These are phyloP conservation scores for Byssochlamys sp. DNA, from an alignment of 2,329 filamentous ascomycete genomes.

Conservation along the genomic window DNA sequence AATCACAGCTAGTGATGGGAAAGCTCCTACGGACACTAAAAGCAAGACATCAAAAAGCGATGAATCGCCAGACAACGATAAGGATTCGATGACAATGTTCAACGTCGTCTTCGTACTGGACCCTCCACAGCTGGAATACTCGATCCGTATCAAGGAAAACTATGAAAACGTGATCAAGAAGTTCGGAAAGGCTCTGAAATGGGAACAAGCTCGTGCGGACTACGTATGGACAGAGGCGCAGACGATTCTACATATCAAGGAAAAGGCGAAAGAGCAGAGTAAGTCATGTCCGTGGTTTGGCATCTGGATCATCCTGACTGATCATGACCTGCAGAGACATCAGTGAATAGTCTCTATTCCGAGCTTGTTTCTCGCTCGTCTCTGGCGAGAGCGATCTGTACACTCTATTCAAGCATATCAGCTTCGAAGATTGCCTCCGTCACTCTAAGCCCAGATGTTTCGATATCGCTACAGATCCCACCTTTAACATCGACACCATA, in stretches of 20 bases:
- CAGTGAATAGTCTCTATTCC: constrained; percentile 30
- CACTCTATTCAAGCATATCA: constrained; percentile 71
- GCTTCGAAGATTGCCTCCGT: constrained; percentile 78
- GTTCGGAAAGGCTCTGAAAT: constrained; percentile 83
- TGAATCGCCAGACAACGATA: constrained; percentile 29
- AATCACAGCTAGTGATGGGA: constrained; percentile 13
- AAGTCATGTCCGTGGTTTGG: constrained; percentile 4
- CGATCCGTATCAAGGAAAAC: constrained; percentile 62
- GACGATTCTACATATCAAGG: constrained; percentile 68
- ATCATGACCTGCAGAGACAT: constrained; percentile 18
- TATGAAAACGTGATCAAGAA: constrained; percentile 86
- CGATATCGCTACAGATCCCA: constrained; percentile 55
- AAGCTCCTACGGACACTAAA: constrained; percentile 16
- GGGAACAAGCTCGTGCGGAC: constrained; percentile 77
- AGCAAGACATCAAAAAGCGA: constrained; percentile 12
- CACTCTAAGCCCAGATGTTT: constrained; percentile 56
- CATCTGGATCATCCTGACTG: constrained; percentile 9
- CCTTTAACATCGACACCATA: constrained; percentile 59
- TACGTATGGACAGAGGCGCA: constrained; percentile 91
- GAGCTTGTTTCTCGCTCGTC: constrained; percentile 54
- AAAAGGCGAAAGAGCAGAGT: constrained; percentile 61
- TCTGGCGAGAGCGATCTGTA: constrained; percentile 70
- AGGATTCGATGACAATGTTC: constrained; percentile 83
- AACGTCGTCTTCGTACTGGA: constrained; percentile 89
- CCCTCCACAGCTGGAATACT: constrained; percentile 67